phyloP scores from a whole-genome alignment of 108 stramenopile species.

The Aureococcus anophagefferens region DNA sequence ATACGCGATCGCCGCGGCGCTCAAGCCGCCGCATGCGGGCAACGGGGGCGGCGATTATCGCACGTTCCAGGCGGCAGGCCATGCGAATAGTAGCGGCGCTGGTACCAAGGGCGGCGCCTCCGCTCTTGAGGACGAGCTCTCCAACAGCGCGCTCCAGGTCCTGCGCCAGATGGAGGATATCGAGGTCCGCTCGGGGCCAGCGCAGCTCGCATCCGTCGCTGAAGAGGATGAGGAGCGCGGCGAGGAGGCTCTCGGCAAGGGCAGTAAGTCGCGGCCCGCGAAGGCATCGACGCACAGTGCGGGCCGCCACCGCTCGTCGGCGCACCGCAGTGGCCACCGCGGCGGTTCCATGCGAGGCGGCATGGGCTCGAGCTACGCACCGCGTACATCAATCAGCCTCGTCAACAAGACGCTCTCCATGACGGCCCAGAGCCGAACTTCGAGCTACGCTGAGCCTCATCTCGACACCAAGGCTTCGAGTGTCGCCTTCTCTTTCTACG shows the following conservation, averaged over 20 bases:
- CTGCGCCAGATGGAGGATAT: neutral
- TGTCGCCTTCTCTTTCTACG: neutral
- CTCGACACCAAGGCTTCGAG: neutral
- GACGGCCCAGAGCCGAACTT: slow-evolving; percentile 40
- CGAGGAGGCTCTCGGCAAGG: neutral
- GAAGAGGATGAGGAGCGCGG: neutral
- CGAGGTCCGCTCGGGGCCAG: neutral
- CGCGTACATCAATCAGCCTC: neutral
- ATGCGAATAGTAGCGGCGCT: no score
- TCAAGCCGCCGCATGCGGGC: no score
- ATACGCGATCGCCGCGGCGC: neutral
- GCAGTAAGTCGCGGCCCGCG: no score
- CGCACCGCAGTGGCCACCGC: neutral
- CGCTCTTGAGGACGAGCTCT: neutral
- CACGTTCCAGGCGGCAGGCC: no score
- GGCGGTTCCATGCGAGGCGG: neutral
- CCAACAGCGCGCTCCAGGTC: neutral
- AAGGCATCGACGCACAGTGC: neutral
- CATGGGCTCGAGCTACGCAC: neutral
- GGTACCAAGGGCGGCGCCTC: no score
- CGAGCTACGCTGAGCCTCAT: slow-evolving; percentile 10
- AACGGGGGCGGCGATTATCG: no score
- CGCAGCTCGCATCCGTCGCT: neutral
- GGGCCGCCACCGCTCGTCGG: neutral
- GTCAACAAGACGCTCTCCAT: neutral